These are phyloP conservation scores for Elsinoe australis DNA, from an alignment of 2,329 filamentous ascomycete species.

Conservation along the genomic window DNA sequence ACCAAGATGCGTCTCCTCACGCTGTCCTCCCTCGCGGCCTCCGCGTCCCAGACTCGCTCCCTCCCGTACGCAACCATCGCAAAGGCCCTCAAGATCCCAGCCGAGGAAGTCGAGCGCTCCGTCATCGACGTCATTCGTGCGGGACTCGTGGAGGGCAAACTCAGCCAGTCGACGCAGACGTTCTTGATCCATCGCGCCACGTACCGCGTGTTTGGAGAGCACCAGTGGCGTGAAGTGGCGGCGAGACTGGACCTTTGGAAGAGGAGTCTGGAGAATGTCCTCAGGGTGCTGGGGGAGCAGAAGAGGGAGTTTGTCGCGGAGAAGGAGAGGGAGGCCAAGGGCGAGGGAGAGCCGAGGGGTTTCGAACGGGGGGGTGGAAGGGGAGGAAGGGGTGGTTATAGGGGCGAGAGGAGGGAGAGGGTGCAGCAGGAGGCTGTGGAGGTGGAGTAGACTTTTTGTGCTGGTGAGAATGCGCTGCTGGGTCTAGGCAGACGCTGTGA, in stretches of 20 bases:
- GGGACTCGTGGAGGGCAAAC: slow-evolving; percentile 89
- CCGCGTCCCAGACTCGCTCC: slow-evolving; percentile 67
- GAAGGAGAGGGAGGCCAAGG: slow-evolving; percentile 61
- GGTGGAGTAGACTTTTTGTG: slow-evolving; percentile 18
- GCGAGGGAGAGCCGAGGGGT: slow-evolving; percentile 1
- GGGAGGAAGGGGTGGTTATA: slow-evolving; percentile 9
- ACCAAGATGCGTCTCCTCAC: slow-evolving; percentile 96
- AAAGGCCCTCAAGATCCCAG: slow-evolving; percentile 72
- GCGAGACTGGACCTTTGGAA: slow-evolving; percentile 88
- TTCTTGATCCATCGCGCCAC: slow-evolving; percentile 95
- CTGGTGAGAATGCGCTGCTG: too few species aligned
- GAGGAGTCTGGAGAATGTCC: slow-evolving; percentile 64
- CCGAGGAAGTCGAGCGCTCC: slow-evolving; percentile 91
- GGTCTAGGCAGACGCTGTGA: too few species aligned
- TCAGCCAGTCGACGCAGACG: slow-evolving; percentile 83
- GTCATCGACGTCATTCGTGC: slow-evolving; percentile 97
- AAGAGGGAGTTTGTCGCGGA: slow-evolving; percentile 69
- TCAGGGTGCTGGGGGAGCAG: slow-evolving; percentile 70
- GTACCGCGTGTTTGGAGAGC: slow-evolving; percentile 94
- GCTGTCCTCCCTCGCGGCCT: slow-evolving; percentile 79
- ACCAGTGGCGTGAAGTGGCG: slow-evolving; percentile 95
- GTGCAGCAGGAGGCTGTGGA: slow-evolving; percentile 15
- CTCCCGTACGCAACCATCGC: slow-evolving; percentile 82
- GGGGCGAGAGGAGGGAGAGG: slow-evolving; percentile 9
- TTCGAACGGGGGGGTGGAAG: slow-evolving; percentile 6